Conservation (phyloP, 352 stramenopile genomes). For the Pythium grandisporangium region DNA sequence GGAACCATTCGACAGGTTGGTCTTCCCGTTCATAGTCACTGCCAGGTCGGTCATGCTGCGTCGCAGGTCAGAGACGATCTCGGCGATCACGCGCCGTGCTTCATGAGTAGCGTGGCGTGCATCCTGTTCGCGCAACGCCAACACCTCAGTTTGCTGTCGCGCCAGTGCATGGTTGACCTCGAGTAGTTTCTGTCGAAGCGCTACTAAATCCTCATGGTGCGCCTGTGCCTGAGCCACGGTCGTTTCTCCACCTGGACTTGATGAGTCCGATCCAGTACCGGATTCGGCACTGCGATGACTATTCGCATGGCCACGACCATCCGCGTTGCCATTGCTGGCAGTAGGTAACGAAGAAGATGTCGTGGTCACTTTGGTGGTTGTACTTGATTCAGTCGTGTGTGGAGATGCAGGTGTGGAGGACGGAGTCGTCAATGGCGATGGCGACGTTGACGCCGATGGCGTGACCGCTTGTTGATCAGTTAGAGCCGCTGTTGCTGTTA, state of each 20-base stretch:
- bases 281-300: no score
- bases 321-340: not conserved
- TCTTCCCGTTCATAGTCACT: constrained; percentile 23
- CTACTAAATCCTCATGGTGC: constrained; percentile 34
- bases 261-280: no score
- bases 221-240: constrained; percentile 9
- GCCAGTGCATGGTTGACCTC: constrained; percentile 57
- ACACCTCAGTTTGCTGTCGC: constrained; percentile 50
- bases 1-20: no score
- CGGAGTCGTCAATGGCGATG: no score
- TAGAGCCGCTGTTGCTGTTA: constrained; percentile 2
- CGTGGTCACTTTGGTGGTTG: not conserved
- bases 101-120: constrained; percentile 49
- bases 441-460: no score
- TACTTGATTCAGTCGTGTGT: not conserved
- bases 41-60: constrained; percentile 56
- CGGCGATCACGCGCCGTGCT: constrained; percentile 50
- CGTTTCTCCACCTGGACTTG: not conserved
- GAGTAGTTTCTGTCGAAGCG: constrained; percentile 50
- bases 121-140: constrained; percentile 56
- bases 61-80: constrained; percentile 48
- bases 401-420: no score
- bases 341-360: no score
- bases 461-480: constrained; percentile 6
- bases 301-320: no score